phyloP scores from a whole-genome alignment of 2,329 filamentous ascomycete genomes.

The Tolypocladium amazonense region DNA sequence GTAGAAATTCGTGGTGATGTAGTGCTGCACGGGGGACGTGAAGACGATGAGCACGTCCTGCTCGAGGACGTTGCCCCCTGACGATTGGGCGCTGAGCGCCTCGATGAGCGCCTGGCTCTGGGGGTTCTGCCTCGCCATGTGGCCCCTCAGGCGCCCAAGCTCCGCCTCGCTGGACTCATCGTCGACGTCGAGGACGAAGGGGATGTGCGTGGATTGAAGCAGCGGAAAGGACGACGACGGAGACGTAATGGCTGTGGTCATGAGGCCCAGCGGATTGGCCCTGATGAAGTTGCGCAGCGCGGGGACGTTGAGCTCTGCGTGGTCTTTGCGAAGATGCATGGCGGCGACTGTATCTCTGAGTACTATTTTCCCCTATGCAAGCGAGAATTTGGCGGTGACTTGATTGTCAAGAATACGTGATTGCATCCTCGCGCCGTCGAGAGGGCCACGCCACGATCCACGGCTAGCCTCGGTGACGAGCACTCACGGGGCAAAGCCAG shows the following conservation, averaged over 20 bases:
- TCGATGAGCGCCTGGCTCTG: slow-evolving; percentile 52
- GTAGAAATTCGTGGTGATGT: slow-evolving; percentile 61
- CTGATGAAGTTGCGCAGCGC: slow-evolving; percentile 44
- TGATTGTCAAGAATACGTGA: background rate
- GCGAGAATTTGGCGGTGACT: background rate
- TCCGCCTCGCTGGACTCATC: slow-evolving; percentile 27
- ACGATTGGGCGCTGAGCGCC: slow-evolving; percentile 11
- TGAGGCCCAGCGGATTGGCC: slow-evolving; percentile 48
- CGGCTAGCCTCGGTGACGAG: background rate
- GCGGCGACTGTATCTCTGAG: background rate
- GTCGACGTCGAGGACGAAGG: slow-evolving; percentile 43
- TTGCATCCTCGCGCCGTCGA: background rate
- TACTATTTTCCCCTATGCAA: background rate
- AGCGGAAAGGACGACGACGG: slow-evolving; percentile 28
- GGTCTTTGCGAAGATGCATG: slow-evolving; percentile 47
- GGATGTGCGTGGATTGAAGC: slow-evolving; percentile 50
- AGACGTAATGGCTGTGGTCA: slow-evolving; percentile 51
- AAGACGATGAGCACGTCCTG: slow-evolving; percentile 54
- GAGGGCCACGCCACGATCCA: background rate
- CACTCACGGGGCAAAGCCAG: background rate
- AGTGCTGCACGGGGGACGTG: slow-evolving; percentile 46
- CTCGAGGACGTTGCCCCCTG: slow-evolving; percentile 17
- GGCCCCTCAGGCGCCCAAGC: slow-evolving; percentile 39
- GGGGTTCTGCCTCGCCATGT: slow-evolving; percentile 52
- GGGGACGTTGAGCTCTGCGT: slow-evolving; percentile 38